Percentiles rank a stretch among this genome's conserved stretches.
Evolutionary conservation across 2,329 filamentous ascomycete genomes (phyloP).

Genomic region (Aspergillus calidoustus): DNA sequence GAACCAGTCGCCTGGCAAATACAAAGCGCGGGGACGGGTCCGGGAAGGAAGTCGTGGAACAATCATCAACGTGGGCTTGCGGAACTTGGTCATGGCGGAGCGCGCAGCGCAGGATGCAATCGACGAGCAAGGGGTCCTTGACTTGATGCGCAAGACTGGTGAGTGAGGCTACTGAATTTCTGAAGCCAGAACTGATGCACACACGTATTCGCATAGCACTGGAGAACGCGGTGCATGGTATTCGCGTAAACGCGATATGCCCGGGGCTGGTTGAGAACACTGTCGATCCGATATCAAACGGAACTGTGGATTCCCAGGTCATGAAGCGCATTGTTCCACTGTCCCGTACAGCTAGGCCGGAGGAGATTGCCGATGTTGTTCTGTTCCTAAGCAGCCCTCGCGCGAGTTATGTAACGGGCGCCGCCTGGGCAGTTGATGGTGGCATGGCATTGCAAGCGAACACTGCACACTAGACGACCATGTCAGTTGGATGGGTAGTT

Average conservation of each 20-base stretch:
- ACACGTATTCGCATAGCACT: conserved; percentile 25
- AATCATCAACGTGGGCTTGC: conserved; percentile 47
- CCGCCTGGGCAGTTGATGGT: conserved; percentile 15
- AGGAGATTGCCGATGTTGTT: conserved; percentile 24
- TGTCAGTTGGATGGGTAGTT: background rate
- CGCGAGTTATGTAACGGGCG: conserved; percentile 15
- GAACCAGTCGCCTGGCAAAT: conserved; percentile 34
- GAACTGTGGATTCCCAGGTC: conserved; percentile 2
- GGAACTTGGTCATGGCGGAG: conserved; percentile 21
- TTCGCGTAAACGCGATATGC: conserved; percentile 40
- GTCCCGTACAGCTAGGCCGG: conserved; percentile 31
- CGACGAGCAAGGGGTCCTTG: conserved; percentile 51
- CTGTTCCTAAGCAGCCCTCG: conserved; percentile 15
- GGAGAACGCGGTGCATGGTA: conserved; percentile 31
- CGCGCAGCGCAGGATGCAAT: conserved; percentile 31
- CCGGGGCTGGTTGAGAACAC: conserved; percentile 38
- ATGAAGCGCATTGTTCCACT: conserved; percentile 24
- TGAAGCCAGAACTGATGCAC: conserved; percentile 7
- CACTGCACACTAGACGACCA: background rate
- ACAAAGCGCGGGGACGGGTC: conserved; percentile 36
- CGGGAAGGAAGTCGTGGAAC: conserved; percentile 31
- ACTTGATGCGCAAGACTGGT: conserved; percentile 47
- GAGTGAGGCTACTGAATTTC: conserved; percentile 21
- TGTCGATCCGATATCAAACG: background rate
- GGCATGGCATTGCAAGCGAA: conserved; percentile 1